Evolutionary conservation across 257 asterid species (phyloP), one percentile per base, ranked within the genome.

Genomic region (Solanum peruvianum): DNA sequence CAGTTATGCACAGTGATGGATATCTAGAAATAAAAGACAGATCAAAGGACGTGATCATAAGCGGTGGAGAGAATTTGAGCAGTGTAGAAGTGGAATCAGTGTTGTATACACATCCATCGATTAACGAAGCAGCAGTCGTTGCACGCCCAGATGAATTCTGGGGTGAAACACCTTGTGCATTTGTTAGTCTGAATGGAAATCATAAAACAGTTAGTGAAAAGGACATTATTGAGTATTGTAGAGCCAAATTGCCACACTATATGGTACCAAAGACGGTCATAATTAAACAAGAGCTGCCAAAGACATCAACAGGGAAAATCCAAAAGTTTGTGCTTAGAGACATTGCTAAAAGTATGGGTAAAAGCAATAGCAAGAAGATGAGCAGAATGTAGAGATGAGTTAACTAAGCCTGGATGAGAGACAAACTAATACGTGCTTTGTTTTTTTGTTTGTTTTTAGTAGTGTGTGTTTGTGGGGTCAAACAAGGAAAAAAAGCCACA

Each of bases 151-250:
- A 95, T 56, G 93, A 92, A 14, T 94, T 90, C 69, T 95, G 98
- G 98, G 96, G 98, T 0, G 98, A 95, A 41, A 94, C 96, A 33
- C 98, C 98, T 35, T 95, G 98, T 81, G 98, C 98, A 16, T 95
- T 95, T 52, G 83, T 94, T 86, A 95, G 98, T 84, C 78, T 95
- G 91, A 94, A 93, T 87, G 89, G 84, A 27, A 87, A 72, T 56
- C 88, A 91, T 14, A 92, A 87, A 87, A 90, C 91, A 13, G 3
- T 33, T 33, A 85, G 88, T 62, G 97, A 93, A 91, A 88, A 90
- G 75, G 97, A 92, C 27, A 82, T 95, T 45, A 83, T 90, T 5
- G 92, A 87, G 86, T 95, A 90, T 31, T 95, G 97, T 88, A 58
- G 90, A 88, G 86, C 76, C 39, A 93, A 87, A 62, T 39, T 95